Evolutionary conservation across 2,329 filamentous ascomycete species (phyloP), one percentile per base, ranked within the genome.

Genomic region (Pseudogymnoascus sp.): DNA sequence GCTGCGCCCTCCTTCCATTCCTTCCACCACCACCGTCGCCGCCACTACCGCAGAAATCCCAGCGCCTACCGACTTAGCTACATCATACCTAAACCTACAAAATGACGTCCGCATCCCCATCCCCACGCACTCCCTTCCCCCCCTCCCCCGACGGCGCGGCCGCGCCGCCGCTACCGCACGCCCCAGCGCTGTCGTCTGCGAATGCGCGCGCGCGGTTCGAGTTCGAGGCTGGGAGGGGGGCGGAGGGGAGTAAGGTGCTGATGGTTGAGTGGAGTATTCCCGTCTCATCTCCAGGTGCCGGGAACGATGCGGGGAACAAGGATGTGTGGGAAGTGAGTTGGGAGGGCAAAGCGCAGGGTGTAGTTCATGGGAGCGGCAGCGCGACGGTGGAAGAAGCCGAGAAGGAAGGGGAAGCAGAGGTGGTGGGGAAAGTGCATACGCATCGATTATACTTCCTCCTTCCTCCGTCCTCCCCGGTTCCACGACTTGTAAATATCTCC

Each of bases 201-300:
- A 83, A 81, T 63, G 87, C 87, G n/a, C 79, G 91, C 52, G 88
- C 91, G 52, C 87, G 92, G 64, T 96, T 95, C 75, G 92, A 96
- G 73, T 95, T 96, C 72, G 89, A 92, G 75, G 80, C 84, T 0
- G 88, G 86, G 37, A 84, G 83, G 72, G 88, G 85, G 59, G 90
- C 91, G 69, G 88, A 92, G 67, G 91, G 91, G 41, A 95, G 91
- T 66, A 96, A 96, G 78, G 87, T 96, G 66, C 78, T 96, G 69
- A 94, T 96, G 91, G 87, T 96, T 39, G 91, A 96, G 74, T 96
- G 92, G 92, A 86, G 21, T 23, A 6, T 12, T 6, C 19, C 39
- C 2, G 11, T 26, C 6, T 2, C 7, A 4, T 10, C 38, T 83
- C 67, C 76, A 2, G 74, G 26, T 29, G 26, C 26, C 26, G 26